Evolutionary conservation across 345 rosid species (phyloP).

Genomic region (Acer campestre): DNA sequence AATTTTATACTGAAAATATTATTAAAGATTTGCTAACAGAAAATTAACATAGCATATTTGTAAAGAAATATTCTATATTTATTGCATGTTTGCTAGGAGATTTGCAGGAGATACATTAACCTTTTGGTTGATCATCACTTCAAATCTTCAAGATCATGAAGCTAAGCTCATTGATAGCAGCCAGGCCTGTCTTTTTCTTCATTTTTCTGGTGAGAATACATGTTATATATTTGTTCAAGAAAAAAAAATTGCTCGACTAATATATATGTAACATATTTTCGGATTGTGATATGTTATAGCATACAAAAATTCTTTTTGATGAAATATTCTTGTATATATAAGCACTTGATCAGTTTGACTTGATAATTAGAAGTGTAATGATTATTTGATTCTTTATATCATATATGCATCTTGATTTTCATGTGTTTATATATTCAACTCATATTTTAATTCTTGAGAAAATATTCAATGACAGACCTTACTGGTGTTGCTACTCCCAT

Average conservation of each 20-base stretch:
- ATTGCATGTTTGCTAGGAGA: neutral
- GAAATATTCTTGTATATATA: neutral
- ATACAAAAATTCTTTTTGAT: neutral
- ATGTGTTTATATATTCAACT: neutral
- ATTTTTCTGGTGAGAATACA: constrained; percentile 27
- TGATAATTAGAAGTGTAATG: no score
- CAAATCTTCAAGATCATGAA: constrained; percentile 25
- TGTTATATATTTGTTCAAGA: neutral
- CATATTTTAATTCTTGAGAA: neutral
- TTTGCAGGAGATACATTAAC: neutral
- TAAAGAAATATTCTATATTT: neutral
- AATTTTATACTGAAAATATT: neutral
- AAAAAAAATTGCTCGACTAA: no score
- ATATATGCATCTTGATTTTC: no score
- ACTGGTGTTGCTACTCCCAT: constrained; percentile 34
- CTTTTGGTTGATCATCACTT: constrained; percentile 1
- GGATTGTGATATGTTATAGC: neutral
- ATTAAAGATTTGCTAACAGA: neutral
- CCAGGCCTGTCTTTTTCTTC: constrained; percentile 30
- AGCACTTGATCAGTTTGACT: no score
- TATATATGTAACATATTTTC: neutral
- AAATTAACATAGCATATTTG: neutral
- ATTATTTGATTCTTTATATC: no score
- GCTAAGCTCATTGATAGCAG: constrained; percentile 23
- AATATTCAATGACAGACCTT: constrained; percentile 30